These are phyloP conservation scores for Rugonectria rugulosa DNA, from an alignment of 2,329 filamentous ascomycete genomes.

Conservation along the genomic window DNA sequence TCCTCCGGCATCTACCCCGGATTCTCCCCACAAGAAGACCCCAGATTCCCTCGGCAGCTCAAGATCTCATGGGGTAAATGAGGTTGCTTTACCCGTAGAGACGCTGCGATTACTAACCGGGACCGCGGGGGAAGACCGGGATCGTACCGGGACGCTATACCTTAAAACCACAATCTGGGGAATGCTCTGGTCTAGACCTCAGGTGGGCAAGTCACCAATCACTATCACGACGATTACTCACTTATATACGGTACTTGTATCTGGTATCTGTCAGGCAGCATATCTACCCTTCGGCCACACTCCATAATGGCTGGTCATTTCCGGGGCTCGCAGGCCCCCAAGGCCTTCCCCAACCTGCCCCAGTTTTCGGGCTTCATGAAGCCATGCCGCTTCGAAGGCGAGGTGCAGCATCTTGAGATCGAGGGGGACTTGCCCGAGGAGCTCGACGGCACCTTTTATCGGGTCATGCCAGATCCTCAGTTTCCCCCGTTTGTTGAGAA, in stretches of 20 bases:
- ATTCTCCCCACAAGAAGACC: neutral
- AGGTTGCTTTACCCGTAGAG: too few species aligned
- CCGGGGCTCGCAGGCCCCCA: neutral
- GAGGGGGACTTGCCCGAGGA: slow-evolving; percentile 7
- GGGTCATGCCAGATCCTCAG: slow-evolving; percentile 20
- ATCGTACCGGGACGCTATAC: neutral
- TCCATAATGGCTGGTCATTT: slow-evolving; percentile 14
- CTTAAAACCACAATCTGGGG: neutral
- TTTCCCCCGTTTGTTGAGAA: slow-evolving; percentile 12
- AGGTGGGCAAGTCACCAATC: neutral
- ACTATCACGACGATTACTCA: neutral
- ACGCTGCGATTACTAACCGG: neutral
- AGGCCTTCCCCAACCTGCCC: slow-evolving; percentile 8
- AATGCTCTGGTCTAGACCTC: neutral
- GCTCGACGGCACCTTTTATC: slow-evolving; percentile 20
- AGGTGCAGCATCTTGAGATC: slow-evolving; percentile 5
- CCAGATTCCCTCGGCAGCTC: too few species aligned
- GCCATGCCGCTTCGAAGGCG: slow-evolving; percentile 17
- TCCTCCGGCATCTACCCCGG: neutral
- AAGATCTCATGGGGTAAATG: neutral
- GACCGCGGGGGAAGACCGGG: neutral
- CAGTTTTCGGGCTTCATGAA: slow-evolving; percentile 21
- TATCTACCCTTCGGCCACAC: neutral
- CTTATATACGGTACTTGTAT: neutral
- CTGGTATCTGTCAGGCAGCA: neutral